Percentiles rank a stretch among this genome's conserved stretches.
These are phyloP conservation scores for Trichomonas vaginalis DNA, from an alignment of 208 protist genomes.

Conservation along the genomic window DNA sequence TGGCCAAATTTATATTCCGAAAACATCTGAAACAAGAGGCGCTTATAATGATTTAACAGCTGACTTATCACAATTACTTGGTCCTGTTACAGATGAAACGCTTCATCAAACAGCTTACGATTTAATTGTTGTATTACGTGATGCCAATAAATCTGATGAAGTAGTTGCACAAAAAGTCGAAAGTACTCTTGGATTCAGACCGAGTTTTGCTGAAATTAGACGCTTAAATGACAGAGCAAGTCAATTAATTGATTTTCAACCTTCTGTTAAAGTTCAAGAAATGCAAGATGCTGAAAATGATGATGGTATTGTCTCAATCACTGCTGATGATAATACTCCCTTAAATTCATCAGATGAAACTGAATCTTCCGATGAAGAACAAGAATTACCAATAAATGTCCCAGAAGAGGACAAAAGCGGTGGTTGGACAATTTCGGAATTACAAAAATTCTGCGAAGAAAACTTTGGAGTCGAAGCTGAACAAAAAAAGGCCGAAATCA, in stretches of 20 bases:
- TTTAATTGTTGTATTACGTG: neutral
- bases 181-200: neutral
- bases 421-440: neutral
- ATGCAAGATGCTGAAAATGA: neutral
- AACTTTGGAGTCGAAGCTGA: neutral
- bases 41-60: neutral
- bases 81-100: neutral
- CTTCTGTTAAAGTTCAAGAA: neutral
- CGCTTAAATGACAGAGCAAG: neutral
- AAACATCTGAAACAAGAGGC: neutral
- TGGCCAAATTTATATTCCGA: conserved; percentile 13
- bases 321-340: neutral
- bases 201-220: neutral
- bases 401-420: neutral
- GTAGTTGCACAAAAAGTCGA: neutral
- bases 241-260: neutral
- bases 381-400: neutral
- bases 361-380: neutral
- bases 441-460: neutral
- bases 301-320: neutral
- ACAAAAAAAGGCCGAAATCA: neutral
- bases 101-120: conserved; percentile 10
- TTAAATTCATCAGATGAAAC: neutral
- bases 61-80: neutral
- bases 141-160: neutral